Conservation (phyloP, 305 asterid genomes). For the Fraxinus dipetala region DNA sequence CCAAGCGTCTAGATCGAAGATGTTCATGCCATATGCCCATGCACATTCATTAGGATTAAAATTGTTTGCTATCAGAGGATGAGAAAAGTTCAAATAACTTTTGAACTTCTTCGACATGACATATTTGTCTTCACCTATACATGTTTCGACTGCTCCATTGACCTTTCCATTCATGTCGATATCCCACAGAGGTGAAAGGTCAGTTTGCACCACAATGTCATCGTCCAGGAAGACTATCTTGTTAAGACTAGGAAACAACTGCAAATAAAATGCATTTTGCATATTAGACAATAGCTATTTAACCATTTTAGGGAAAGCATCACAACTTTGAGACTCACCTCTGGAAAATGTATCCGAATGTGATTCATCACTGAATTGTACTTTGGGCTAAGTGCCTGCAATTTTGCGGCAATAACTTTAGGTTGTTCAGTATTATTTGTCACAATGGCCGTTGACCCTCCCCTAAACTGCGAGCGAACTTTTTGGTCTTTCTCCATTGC, state of each 20-base stretch:
- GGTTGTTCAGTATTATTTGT: slow-evolving; percentile 80
- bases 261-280: slow-evolving; percentile 29
- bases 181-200: slow-evolving; percentile 90
- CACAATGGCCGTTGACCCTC: slow-evolving; percentile 89
- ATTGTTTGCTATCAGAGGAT: slow-evolving; percentile 66
- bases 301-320: background rate
- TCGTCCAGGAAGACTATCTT: slow-evolving; percentile 89
- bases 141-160: slow-evolving; percentile 91
- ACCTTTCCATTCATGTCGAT: slow-evolving; percentile 87
- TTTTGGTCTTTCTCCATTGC: slow-evolving; percentile 97
- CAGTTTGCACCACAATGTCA: slow-evolving; percentile 85
- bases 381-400: slow-evolving; percentile 96
- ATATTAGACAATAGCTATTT: slow-evolving; percentile 3
- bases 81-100: slow-evolving; percentile 87
- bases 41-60: slow-evolving; percentile 87
- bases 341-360: slow-evolving; percentile 88
- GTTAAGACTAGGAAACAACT: slow-evolving; percentile 82
- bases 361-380: slow-evolving; percentile 89
- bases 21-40: slow-evolving; percentile 98
- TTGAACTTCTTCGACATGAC: slow-evolving; percentile 89
- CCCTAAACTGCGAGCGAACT: slow-evolving; percentile 72
- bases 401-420: slow-evolving; percentile 76
- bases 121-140: slow-evolving; percentile 72
- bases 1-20: slow-evolving; percentile 88
- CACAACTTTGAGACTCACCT: slow-evolving; percentile 42